phyloP scores from a whole-genome alignment of 257 asterid species.

The Haberlea rhodopensis region DNA sequence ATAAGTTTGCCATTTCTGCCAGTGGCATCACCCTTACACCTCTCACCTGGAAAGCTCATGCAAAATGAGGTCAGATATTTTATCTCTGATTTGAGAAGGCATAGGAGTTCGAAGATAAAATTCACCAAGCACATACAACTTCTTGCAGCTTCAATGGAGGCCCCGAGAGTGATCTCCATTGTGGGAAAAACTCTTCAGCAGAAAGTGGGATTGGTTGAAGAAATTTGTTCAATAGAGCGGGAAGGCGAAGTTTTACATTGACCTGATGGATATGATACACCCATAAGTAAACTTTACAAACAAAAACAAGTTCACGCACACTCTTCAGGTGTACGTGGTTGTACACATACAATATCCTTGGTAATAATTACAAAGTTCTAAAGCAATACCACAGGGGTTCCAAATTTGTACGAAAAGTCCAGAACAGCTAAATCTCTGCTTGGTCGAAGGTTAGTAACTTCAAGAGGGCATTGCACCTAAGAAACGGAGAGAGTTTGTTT shows the following conservation, averaged over 20 bases:
- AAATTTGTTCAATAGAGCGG: conserved; percentile 82
- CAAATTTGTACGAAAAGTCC: conserved; percentile 78
- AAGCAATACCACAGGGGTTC: conserved; percentile 57
- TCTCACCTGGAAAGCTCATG: conserved; percentile 64
- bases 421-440: conserved; percentile 94
- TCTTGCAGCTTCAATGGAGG: conserved; percentile 95
- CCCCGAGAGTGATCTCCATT: conserved; percentile 96
- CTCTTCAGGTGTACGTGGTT: neutral
- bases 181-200: conserved; percentile 88
- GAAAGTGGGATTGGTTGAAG: conserved; percentile 72
- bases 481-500: conserved; percentile 20
- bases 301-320: neutral
- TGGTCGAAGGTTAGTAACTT: conserved; percentile 76
- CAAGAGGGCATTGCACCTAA: conserved; percentile 95
- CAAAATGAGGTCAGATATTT: conserved; percentile 27
- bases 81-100: conserved; percentile 4
- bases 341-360: neutral
- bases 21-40: conserved; percentile 83
- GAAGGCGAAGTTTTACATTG: conserved; percentile 85
- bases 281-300: conserved; percentile 27
- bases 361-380: conserved; percentile 8
- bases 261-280: conserved; percentile 53
- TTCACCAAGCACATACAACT: conserved; percentile 58
- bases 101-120: conserved; percentile 10
- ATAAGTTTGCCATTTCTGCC: conserved; percentile 73